Base-by-base conservation (phyloP, 768 basidiomycete genomes). In the Boletus huronensis region DNA sequence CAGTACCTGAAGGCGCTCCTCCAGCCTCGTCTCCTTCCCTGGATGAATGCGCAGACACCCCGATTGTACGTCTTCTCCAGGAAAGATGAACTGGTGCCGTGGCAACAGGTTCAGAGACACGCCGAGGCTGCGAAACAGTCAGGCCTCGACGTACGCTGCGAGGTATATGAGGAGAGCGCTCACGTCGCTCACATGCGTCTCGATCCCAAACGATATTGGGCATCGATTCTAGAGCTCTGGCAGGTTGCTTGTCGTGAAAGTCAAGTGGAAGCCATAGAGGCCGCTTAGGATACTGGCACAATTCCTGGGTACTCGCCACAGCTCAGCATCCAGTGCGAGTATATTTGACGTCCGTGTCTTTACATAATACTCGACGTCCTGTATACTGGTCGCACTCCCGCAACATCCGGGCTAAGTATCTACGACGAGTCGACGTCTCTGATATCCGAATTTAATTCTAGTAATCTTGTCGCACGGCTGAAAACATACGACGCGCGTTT, bases 11-110 rank as follows among this genome's bases (percentile, higher is more conserved):
- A 46, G 29, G 21, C 29, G 5, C 60, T 69, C 23, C 54, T 64
- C 19, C 51, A 61, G 6, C 66, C 71, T 2, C 47, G 21, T 8
- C 36, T 75, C 26, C 53, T 75, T 5, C 71, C 71, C 1, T 72
- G 74, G 72, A 68, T 61, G 60, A 55, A 51, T 16, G 9, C 28
- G 28, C 46, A 49, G 9, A 74, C 74, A 13, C 74, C 72, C 0
- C 59, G 75, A 11, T 36, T 76, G 31, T 75, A 76, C 40, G 35
- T 75, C 19, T 75, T 66, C 54, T 75, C 73, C 10, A 60, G 58
- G 42, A 62, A 55, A 14, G 74, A 75, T 38, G 45, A 50, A 32
- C 16, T 73, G 7, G 64, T 75, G 17, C 70, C 67, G 5, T 66
- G 64, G 58, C 3, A 55, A 38, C 61, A 57, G 3, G 62, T 75